A percentile compares a stretch with the other conserved stretches of the same genome.
These are phyloP conservation scores for Mimosa pudica DNA, from an alignment of 306 rosid species.

Conservation along the genomic window DNA sequence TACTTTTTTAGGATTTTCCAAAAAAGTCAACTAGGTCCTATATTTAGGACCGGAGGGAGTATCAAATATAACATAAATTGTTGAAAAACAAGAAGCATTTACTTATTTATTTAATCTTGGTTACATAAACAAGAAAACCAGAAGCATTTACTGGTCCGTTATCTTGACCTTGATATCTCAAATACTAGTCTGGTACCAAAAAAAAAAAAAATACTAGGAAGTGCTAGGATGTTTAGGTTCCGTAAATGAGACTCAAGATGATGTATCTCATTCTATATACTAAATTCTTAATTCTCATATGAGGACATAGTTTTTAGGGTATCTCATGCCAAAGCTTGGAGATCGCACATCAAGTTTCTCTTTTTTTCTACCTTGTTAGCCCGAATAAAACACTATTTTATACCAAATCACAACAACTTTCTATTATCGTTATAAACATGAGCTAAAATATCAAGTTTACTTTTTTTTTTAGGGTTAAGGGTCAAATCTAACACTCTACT, in stretches of 20 bases:
- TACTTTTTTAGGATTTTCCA: too few relatives aligned
- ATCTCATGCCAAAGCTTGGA: neutral
- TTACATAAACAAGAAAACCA: too few relatives aligned
- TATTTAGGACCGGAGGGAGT: too few relatives aligned
- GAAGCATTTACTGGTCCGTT: neutral
- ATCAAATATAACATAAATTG: neutral
- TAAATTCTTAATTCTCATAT: too few relatives aligned
- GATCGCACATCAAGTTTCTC: neutral
- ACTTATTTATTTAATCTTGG: too few relatives aligned
- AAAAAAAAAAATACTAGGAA: too few relatives aligned
- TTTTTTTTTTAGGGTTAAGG: too few relatives aligned
- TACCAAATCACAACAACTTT: neutral
- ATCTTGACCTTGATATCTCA: neutral
- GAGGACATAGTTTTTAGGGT: too few relatives aligned
- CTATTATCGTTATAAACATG: neutral
- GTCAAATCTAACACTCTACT: too few relatives aligned
- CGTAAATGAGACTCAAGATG: neutral
- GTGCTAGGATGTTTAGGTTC: neutral
- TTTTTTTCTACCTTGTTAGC: neutral
- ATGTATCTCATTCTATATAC: neutral
- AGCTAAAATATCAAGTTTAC: neutral
- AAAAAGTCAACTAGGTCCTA: too few relatives aligned
- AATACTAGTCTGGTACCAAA: neutral
- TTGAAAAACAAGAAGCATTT: neutral
- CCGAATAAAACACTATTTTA: neutral